Evolutionary conservation across 257 asterid species (phyloP).

Genomic region (Solanum chmielewskii): DNA sequence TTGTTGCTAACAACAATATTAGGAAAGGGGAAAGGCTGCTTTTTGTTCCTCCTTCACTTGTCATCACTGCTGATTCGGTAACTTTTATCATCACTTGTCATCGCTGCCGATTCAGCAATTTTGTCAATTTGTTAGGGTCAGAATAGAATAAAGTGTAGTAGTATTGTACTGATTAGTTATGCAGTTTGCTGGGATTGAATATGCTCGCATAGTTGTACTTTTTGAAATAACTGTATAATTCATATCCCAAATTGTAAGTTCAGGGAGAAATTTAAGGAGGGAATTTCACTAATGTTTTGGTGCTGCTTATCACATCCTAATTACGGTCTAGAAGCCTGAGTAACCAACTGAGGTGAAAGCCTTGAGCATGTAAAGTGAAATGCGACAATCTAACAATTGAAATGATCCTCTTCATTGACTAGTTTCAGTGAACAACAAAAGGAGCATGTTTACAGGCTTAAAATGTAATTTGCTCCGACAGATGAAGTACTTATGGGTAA

Average conservation of each 20-base stretch:
- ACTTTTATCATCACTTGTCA: constrained; percentile 30
- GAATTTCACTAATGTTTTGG: neutral
- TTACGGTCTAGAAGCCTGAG: neutral
- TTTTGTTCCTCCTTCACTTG: constrained; percentile 77
- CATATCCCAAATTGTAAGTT: neutral
- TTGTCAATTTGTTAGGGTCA: neutral
- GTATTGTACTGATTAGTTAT: neutral
- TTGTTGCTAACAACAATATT: constrained; percentile 70
- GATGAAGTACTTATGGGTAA: neutral
- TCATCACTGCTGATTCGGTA: constrained; percentile 84
- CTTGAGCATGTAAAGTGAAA: neutral
- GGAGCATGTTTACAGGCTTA: neutral
- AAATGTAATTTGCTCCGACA: neutral
- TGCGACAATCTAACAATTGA: neutral
- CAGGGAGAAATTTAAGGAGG: neutral
- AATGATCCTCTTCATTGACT: neutral
- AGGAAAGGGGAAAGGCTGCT: constrained; percentile 89
- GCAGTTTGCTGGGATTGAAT: neutral
- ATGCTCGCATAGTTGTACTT: neutral
- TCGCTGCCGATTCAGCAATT: constrained; percentile 63
- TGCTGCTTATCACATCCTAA: neutral
- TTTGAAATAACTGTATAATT: neutral
- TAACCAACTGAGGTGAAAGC: neutral
- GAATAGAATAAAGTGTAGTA: neutral
- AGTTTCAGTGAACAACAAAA: neutral